These are phyloP conservation scores for Cyathus striatus DNA, from an alignment of 768 basidiomycete genomes.

Conservation along the genomic window DNA sequence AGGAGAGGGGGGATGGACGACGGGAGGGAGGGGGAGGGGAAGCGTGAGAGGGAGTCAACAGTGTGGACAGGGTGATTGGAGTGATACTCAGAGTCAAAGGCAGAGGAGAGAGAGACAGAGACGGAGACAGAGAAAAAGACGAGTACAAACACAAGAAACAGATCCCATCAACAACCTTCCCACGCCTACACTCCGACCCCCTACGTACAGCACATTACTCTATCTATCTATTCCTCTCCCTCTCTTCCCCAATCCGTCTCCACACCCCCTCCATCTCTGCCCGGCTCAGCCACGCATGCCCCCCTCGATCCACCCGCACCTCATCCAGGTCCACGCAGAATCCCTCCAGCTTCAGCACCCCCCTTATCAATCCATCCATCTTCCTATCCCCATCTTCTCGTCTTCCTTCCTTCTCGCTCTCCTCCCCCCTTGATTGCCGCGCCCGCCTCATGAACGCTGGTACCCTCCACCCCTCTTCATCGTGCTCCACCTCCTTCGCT, in stretches of 20 bases:
- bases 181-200: neutral
- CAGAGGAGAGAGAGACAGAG: constrained; percentile 13
- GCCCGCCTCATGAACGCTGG: constrained; percentile 3
- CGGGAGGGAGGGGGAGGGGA: constrained; percentile 20
- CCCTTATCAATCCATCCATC: too few species aligned
- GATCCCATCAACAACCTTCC: neutral
- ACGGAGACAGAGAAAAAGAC: neutral
- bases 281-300: too few species aligned
- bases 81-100: constrained; percentile 8
- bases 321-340: neutral
- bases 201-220: too few species aligned
- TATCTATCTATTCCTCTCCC: too few species aligned
- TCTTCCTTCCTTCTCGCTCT: neutral
- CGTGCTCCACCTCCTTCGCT: constrained; percentile 3
- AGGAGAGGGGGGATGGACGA: constrained; percentile 30
- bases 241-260: neutral
- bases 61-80: constrained; percentile 10
- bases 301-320: neutral
- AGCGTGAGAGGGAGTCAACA: constrained; percentile 11
- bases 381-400: too few species aligned
- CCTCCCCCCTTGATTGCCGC: constrained; percentile 1
- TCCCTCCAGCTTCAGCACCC: neutral
- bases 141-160: neutral
- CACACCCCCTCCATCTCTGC: neutral
- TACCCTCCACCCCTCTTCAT: constrained; percentile 1